Conservation (phyloP, 2,329 filamentous ascomycete genomes). For the Diaporthe caulivora region DNA sequence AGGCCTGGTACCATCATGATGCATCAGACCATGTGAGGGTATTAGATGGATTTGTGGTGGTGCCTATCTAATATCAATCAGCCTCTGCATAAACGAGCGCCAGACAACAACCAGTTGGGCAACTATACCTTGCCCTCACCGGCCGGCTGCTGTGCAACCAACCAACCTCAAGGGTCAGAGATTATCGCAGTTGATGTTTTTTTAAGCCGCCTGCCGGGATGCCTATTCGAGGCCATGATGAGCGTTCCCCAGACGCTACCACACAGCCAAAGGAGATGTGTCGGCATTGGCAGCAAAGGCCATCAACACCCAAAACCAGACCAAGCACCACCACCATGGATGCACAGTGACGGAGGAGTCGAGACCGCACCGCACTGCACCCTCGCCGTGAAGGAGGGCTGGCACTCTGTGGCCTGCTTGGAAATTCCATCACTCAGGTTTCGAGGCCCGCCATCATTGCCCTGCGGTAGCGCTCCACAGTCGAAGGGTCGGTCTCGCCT, state of each 20-base stretch:
- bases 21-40: not conserved
- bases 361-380: not conserved
- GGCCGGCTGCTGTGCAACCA: constrained; percentile 36
- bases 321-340: not conserved
- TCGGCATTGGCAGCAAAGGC: constrained; percentile 8
- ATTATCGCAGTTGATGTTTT: constrained; percentile 22
- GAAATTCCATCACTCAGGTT: not conserved
- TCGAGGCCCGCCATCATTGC: not conserved
- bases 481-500: not conserved
- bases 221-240: constrained; percentile 14
- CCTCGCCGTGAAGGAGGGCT: not conserved
- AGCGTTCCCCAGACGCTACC: not conserved
- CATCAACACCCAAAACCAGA: too few relatives aligned
- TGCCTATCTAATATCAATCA: constrained; percentile 19
- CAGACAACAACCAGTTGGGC: not conserved
- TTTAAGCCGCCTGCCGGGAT: constrained; percentile 13
- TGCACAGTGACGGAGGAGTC: constrained; percentile 25
- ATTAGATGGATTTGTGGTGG: not conserved
- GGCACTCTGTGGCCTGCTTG: not conserved
- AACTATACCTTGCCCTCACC: constrained; percentile 8
- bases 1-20: not conserved
- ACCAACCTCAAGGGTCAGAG: not conserved
- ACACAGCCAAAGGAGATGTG: not conserved
- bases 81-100: constrained; percentile 28
- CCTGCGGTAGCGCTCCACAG: not conserved